Base-by-base conservation (phyloP, 73 alveolate species). In the Urostyla sp. region DNA sequence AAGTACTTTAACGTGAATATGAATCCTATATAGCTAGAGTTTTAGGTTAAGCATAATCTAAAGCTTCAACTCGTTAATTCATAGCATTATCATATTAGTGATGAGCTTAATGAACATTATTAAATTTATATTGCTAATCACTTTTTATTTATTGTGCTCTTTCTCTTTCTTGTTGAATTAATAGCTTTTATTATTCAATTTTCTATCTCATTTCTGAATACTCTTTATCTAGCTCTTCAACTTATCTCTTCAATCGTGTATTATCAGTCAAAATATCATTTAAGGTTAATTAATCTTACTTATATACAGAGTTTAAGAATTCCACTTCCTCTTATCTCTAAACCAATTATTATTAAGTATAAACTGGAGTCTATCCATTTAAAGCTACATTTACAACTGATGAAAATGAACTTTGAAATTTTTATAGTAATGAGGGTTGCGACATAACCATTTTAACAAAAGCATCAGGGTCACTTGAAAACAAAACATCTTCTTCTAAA, bases 151-250 rank as follows among this genome's bases (percentile, higher is more conserved):
- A 54, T 7, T 55, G 16, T 4, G 24, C 21, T 31, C 55, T 69
- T 28, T 45, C 34, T 46, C 69, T 69, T 26, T 69, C 83, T 49
- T 53, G 11, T 52, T 37, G 40, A 26, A 69, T 5, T 2, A 69
- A 18, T 30, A 20, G 23, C 53, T 69, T 69, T 49, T 69, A 28
- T 37, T 23, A 31, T 55, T 69, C 83, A 1, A 69, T 10, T n/a
- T 69, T 69, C 20, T 43, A 34, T 3, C 5, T 1, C 5, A 69
- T 45, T 1, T 43, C 16, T 16, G 15, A 20, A 30, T 24, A 69
- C 54, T 69, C 83, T 49, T 55, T 69, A 46, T 69, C 83, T 3
- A 69, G 54, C 5, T 69, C 83, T 20, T 69, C 83, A 2, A 69
- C 18, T 69, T 69, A 35, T 27, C 49, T 13, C 8, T 37, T 48